Evolutionary conservation across 106 monocot genomes (phyloP).

Genomic region (Dactylorhiza incarnata): DNA sequence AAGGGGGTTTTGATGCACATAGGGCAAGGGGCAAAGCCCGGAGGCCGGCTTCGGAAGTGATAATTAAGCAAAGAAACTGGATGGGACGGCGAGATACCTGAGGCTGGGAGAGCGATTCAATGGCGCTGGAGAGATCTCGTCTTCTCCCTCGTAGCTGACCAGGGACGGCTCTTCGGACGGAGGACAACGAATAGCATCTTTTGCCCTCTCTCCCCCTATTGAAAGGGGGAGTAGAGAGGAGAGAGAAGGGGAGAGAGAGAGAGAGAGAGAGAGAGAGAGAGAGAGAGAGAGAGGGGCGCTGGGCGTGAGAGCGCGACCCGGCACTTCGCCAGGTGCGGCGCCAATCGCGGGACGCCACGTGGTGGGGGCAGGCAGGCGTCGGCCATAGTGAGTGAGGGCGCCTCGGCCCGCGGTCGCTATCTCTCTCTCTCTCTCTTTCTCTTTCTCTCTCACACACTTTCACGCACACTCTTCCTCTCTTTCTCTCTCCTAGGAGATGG

Average conservation of each 20-base stretch:
- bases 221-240: slow-evolving; percentile 3
- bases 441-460: background rate
- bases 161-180: background rate
- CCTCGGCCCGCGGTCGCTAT: slow-evolving; percentile 2
- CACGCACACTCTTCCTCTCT: background rate
- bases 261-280: background rate
- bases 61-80: slow-evolving; percentile 4
- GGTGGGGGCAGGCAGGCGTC: slow-evolving; percentile 9
- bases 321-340: slow-evolving; percentile 12
- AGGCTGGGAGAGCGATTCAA: background rate
- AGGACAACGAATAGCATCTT: slow-evolving; percentile 1
- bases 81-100: background rate
- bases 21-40: background rate
- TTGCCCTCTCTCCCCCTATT: background rate
- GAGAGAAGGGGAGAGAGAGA: background rate
- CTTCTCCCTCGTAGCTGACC: background rate
- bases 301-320: slow-evolving; percentile 3
- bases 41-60: background rate
- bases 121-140: background rate
- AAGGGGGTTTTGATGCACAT: background rate
- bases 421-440: background rate
- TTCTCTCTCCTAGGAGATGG: background rate
- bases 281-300: slow-evolving; percentile 5
- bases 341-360: slow-evolving; percentile 9
- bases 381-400: background rate